phyloP scores from a whole-genome alignment of 1,284 basidiomycete species.

The Fereydounia khargensis region DNA sequence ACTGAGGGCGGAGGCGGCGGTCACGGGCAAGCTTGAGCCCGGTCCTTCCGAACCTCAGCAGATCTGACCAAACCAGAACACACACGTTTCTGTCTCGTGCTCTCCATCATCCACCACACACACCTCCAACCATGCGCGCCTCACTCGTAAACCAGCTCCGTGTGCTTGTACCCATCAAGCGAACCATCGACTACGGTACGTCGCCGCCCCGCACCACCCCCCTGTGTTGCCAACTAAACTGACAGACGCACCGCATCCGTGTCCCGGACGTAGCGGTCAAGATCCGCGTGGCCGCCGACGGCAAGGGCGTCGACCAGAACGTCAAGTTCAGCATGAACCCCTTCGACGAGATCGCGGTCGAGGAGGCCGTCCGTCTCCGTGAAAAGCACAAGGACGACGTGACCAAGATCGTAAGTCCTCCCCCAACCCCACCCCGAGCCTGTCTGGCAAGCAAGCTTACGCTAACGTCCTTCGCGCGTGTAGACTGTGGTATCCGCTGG shows the following conservation, averaged over 20 bases:
- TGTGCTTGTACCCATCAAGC: conserved; percentile 56
- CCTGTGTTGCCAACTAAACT: background rate
- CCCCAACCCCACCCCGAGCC: too few relatives aligned
- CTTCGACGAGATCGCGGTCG: conserved; percentile 69
- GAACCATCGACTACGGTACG: conserved; percentile 56
- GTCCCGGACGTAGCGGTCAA: conserved; percentile 47
- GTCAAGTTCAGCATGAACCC: conserved; percentile 61
- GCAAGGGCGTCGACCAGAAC: conserved; percentile 56
- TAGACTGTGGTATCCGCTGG: conserved; percentile 81
- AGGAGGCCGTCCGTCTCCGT: conserved; percentile 91
- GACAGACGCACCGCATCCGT: background rate
- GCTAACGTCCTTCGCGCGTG: background rate
- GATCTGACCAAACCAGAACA: too few relatives aligned
- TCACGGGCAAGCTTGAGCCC: too few relatives aligned
- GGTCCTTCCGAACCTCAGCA: too few relatives aligned
- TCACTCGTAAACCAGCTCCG: conserved; percentile 52
- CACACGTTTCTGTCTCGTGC: too few relatives aligned
- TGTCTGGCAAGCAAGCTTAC: background rate
- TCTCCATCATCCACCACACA: background rate
- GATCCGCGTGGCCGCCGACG: conserved; percentile 55
- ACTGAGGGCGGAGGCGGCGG: too few relatives aligned
- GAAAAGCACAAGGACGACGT: conserved; percentile 68
- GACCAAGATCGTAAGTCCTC: conserved; percentile 47
- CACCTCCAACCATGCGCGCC: conserved; percentile 39
- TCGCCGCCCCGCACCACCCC: background rate